A percentile compares a stretch with the other conserved stretches of the same genome.
phyloP scores from a whole-genome alignment of 2,329 filamentous ascomycete genomes.

The Xylaria sp. region DNA sequence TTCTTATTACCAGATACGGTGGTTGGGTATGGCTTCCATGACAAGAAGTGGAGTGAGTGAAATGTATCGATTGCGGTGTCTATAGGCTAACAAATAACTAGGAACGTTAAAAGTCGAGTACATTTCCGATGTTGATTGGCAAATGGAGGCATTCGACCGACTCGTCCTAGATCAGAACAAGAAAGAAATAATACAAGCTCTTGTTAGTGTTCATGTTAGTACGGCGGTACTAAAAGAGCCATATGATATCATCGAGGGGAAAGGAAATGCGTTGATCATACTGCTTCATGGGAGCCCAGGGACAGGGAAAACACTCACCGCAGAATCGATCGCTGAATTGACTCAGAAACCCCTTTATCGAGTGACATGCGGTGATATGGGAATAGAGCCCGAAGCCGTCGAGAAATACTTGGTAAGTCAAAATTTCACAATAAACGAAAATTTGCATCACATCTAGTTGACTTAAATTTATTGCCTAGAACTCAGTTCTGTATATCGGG shows the following conservation, averaged over 20 bases:
- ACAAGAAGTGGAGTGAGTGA: conserved; percentile 19
- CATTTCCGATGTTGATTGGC: not conserved
- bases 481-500: conserved; percentile 48
- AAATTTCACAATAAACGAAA: too few species aligned
- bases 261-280: conserved; percentile 39
- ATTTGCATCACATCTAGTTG: too few species aligned
- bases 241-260: conserved; percentile 23
- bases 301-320: conserved; percentile 5
- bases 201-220: conserved; percentile 15
- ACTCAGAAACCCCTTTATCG: conserved; percentile 52
- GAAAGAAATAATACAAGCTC: conserved; percentile 12
- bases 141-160: conserved; percentile 12
- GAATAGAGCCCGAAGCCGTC: conserved; percentile 46
- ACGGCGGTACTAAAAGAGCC: not conserved
- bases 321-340: conserved; percentile 51
- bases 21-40: conserved; percentile 9
- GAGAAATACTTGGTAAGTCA: conserved; percentile 48
- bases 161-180: conserved; percentile 13
- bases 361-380: conserved; percentile 54
- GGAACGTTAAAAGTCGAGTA: not conserved
- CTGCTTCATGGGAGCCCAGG: conserved; percentile 26
- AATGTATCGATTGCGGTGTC: too few species aligned
- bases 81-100: too few species aligned
- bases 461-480: too few species aligned
- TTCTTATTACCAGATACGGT: not conserved